A percentile compares a stretch with the other conserved stretches of the same genome.
Conservation (phyloP, 2,329 filamentous ascomycete species). For the Aspergillus clavatus region DNA sequence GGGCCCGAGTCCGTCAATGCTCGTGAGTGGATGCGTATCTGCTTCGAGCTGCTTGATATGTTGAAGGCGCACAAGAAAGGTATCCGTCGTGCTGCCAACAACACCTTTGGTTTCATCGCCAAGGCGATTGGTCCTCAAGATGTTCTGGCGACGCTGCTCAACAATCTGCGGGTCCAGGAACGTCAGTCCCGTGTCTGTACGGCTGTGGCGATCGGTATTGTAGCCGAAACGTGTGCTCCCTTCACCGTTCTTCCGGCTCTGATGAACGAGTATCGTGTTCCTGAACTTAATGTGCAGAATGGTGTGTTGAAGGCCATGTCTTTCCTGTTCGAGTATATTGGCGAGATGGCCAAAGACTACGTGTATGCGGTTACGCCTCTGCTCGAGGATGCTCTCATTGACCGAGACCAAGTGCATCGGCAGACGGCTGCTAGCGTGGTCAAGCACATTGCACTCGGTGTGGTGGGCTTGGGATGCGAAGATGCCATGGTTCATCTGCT, state of each 20-base stretch:
- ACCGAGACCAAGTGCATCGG: slow-evolving; percentile 94
- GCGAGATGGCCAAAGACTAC: slow-evolving; percentile 99
- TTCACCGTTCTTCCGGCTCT: slow-evolving; percentile 97
- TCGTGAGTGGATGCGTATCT: slow-evolving; percentile 99
- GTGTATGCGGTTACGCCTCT: slow-evolving; percentile 96
- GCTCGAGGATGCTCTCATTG: slow-evolving; percentile 93
- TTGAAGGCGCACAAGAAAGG: slow-evolving; percentile 99
- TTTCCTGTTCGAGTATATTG: slow-evolving; percentile 98
- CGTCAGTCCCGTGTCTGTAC: slow-evolving; percentile 98
- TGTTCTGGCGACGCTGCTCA: slow-evolving; percentile 88
- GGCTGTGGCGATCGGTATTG: slow-evolving; percentile 95
- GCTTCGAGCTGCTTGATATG: slow-evolving; percentile 98
- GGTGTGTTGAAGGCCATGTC: slow-evolving; percentile 95
- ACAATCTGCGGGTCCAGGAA: slow-evolving; percentile 95
- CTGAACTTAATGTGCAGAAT: slow-evolving; percentile 97
- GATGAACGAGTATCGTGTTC: slow-evolving; percentile 99
- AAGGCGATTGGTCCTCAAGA: slow-evolving; percentile 98
- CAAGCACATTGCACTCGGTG: slow-evolving; percentile 94
- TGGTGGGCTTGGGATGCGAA: slow-evolving; percentile 95
- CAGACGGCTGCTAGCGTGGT: slow-evolving; percentile 95
- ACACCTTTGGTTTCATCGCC: slow-evolving; percentile 98
- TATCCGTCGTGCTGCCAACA: slow-evolving; percentile 95
- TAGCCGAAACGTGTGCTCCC: slow-evolving; percentile 94
- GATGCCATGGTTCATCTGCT: slow-evolving; percentile 98
- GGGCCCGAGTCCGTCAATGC: slow-evolving; percentile 95